Base-by-base conservation (phyloP, 2,329 filamentous ascomycete genomes). In the Trichoderma asperellum region DNA sequence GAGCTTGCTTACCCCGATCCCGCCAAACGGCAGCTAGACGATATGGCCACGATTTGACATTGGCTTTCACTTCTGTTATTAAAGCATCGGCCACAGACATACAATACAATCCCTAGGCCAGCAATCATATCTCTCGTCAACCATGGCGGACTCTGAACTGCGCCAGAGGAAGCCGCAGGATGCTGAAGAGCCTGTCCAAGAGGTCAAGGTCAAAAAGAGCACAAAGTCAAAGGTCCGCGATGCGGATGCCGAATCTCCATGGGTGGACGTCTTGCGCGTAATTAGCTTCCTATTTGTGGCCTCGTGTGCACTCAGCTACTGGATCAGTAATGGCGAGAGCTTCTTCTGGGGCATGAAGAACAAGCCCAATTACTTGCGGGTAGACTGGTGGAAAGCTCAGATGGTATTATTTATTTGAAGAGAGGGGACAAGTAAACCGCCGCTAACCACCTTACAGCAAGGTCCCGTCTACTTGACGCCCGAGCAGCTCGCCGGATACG, bases 401-500 rank as follows among this genome's bases (percentile, higher is more conserved):
- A 77, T 90, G 69, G 91, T 93, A 43, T 5, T 43, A 43, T 83
- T 60, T 86, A 79, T 43, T 24, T 3, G 14, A 7, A 43, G 7
- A n/a, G 27, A 34, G 35, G 11, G 27, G 37, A n/a, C 8, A 47
- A 35, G 35, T 29, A 16, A 18, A 16, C 18, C 21, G 14, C 29
- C 52, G 67, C 53, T 68, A 32, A 62, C 57, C 7, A 40, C 47
- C 34, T 10, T 4, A 27, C 73, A 89, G 86, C 77, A 79, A 70
- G 84, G 85, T 1, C 92, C 93, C 16, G 72, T 92, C 62, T 83
- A 86, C 77, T 85, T 98, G 49, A 97, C 93, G 0, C 91, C 92
- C 68, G 83, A 85, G 24, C 85, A 97, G 79, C 89, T 99, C 60
- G 79, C 86, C 57, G 79, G 83, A 62, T 96, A 92, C 85, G 90